These are phyloP conservation scores for Parmelia sp. DNA, from an alignment of 495 filamentous ascomycete genomes.

Conservation along the genomic window DNA sequence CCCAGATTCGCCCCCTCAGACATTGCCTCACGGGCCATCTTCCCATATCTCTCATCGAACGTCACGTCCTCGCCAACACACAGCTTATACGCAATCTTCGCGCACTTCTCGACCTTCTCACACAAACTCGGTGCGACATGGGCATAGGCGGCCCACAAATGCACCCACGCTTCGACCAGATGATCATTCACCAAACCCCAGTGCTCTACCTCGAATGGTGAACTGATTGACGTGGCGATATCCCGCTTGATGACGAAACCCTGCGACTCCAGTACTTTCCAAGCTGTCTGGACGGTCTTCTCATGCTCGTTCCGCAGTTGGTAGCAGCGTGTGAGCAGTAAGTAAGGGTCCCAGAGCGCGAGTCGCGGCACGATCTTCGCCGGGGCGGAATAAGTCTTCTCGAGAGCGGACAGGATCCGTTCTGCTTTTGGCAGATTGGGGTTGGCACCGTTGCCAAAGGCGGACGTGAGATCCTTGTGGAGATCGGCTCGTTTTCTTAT, in stretches of 20 bases:
- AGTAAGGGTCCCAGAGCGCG: slow-evolving; percentile 28
- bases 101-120: neutral
- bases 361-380: slow-evolving; percentile 30
- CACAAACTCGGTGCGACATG: neutral
- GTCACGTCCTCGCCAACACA: slow-evolving; percentile 41
- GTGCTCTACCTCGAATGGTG: neutral
- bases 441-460: neutral
- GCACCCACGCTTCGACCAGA: neutral
- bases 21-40: slow-evolving; percentile 2
- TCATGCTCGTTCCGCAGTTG: neutral
- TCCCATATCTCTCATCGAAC: slow-evolving; percentile 31
- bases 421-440: slow-evolving; percentile 21
- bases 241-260: neutral
- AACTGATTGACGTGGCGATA: neutral
- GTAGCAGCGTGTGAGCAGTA: slow-evolving; percentile 29
- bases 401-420: slow-evolving; percentile 23
- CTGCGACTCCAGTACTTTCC: neutral
- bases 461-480: slow-evolving; percentile 8
- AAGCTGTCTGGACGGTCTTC: neutral
- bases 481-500: slow-evolving; percentile 21
- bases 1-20: neutral
- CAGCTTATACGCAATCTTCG: slow-evolving; percentile 23
- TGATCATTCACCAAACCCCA: neutral
- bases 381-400: slow-evolving; percentile 31
- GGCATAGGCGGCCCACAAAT: neutral